These are phyloP conservation scores for Camellia japonica DNA, from an alignment of 148 eudicot species.

Conservation along the genomic window DNA sequence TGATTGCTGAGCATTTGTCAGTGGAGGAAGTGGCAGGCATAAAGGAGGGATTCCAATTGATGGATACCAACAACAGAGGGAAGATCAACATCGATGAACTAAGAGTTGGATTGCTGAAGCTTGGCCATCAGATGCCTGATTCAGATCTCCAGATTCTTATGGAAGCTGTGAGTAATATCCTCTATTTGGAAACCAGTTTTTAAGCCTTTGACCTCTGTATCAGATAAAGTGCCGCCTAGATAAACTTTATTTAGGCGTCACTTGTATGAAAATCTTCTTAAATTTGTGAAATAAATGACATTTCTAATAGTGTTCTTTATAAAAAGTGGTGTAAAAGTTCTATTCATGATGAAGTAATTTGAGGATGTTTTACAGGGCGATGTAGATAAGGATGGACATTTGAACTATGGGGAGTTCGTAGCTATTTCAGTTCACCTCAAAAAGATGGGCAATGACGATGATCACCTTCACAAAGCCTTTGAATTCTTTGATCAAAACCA, in stretches of 20 bases:
- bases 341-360: not conserved
- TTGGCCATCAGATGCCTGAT: slow-evolving; percentile 44
- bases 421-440: slow-evolving; percentile 72
- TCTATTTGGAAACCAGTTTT: not conserved
- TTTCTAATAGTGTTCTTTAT: too few species aligned
- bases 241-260: not conserved
- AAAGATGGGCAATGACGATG: slow-evolving; percentile 75
- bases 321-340: too few species aligned
- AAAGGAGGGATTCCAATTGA: slow-evolving; percentile 38
- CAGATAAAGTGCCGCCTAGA: not conserved
- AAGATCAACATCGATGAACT: slow-evolving; percentile 40
- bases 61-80: slow-evolving; percentile 46
- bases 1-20: slow-evolving; percentile 47
- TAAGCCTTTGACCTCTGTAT: not conserved
- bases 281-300: not conserved
- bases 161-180: slow-evolving; percentile 38
- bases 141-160: slow-evolving; percentile 39
- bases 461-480: slow-evolving; percentile 70
- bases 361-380: slow-evolving; percentile 56
- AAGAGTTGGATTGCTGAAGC: slow-evolving; percentile 35
- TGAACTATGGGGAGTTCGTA: slow-evolving; percentile 68
- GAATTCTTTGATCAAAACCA: slow-evolving; percentile 63
- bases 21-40: slow-evolving; percentile 47
- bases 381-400: slow-evolving; percentile 65
- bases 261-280: not conserved